These are phyloP conservation scores for Penicillium sp. DNA, from an alignment of 2,329 filamentous ascomycete species.

Conservation along the genomic window DNA sequence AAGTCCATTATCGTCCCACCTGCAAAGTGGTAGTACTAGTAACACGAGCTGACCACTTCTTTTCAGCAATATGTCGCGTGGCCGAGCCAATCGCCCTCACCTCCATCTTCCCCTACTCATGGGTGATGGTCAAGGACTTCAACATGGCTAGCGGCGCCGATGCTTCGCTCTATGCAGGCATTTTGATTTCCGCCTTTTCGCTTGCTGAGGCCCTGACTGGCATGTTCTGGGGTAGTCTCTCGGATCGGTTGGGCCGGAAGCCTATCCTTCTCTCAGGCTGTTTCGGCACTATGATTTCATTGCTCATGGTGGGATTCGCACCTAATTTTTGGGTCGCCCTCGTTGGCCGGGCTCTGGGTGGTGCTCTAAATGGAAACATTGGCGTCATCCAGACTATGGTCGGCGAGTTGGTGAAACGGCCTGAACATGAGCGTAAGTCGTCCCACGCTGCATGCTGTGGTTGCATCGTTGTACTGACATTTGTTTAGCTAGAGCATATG, in stretches of 20 bases:
- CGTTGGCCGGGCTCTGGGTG: conserved; percentile 74
- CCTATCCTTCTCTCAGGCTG: conserved; percentile 83
- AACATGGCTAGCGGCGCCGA: conserved; percentile 71
- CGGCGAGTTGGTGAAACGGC: conserved; percentile 79
- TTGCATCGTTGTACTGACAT: too few relatives aligned
- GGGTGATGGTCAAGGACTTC: conserved; percentile 79
- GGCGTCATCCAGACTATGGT: conserved; percentile 94
- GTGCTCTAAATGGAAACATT: conserved; percentile 87
- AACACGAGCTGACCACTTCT: conserved; percentile 2
- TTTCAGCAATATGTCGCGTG: conserved; percentile 82
- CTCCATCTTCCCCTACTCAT: conserved; percentile 91
- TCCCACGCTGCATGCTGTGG: too few relatives aligned
- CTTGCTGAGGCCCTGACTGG: conserved; percentile 81
- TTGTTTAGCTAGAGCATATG: conserved; percentile 85
- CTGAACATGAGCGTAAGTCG: conserved; percentile 81
- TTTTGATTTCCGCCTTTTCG: conserved; percentile 85
- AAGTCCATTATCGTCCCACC: too few relatives aligned
- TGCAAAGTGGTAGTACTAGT: too few relatives aligned
- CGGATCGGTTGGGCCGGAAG: conserved; percentile 82
- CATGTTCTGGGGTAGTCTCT: conserved; percentile 85
- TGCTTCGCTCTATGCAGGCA: conserved; percentile 85
- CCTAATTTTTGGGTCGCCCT: conserved; percentile 84
- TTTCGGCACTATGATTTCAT: conserved; percentile 77
- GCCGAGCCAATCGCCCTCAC: conserved; percentile 92
- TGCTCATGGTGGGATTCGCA: conserved; percentile 82